A percentile compares a stretch with the other conserved stretches of the same genome.
phyloP scores from a whole-genome alignment of 2,329 filamentous ascomycete genomes.

The Ploettnerulaceae sp. region DNA sequence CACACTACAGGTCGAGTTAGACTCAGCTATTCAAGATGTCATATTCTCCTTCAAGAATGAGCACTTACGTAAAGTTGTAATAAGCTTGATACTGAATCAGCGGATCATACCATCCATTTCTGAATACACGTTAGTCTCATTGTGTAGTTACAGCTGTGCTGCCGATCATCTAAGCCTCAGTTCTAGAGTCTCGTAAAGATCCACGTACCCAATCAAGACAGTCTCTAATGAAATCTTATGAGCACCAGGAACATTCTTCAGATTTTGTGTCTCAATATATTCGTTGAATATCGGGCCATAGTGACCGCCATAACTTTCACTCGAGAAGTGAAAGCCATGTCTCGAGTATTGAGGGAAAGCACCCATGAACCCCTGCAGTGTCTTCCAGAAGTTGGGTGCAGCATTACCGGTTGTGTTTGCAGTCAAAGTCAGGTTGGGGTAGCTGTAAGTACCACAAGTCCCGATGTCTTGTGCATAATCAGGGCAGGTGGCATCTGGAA shows the following conservation, averaged over 20 bases:
- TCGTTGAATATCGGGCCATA: conserved; percentile 56
- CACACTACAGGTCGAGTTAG: conserved; percentile 8
- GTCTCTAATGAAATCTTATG: conserved; percentile 44
- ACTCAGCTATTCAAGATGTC: not conserved
- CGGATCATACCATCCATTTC: conserved; percentile 54
- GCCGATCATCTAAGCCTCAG: no score
- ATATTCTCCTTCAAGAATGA: not conserved
- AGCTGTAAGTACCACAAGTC: conserved; percentile 52
- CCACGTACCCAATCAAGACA: conserved; percentile 43
- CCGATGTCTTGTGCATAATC: conserved; percentile 40
- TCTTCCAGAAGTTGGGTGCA: conserved; percentile 56
- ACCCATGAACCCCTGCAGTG: conserved; percentile 58
- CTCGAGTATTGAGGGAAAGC: conserved; percentile 49
- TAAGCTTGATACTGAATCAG: conserved; percentile 51
- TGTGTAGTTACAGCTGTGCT: no score
- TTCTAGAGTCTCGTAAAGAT: not conserved
- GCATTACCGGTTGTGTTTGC: conserved; percentile 48
- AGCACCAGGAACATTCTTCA: conserved; percentile 44
- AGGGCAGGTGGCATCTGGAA: conserved; percentile 45
- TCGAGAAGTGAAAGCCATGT: conserved; percentile 49
- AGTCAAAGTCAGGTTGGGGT: conserved; percentile 45
- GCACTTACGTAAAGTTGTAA: conserved; percentile 47
- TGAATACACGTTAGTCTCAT: conserved; percentile 8
- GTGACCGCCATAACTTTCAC: conserved; percentile 54
- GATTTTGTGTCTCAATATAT: conserved; percentile 57